Evolutionary conservation across 2,329 filamentous ascomycete genomes (phyloP).

Genomic region (Tolypocladium ophioglossoides): DNA sequence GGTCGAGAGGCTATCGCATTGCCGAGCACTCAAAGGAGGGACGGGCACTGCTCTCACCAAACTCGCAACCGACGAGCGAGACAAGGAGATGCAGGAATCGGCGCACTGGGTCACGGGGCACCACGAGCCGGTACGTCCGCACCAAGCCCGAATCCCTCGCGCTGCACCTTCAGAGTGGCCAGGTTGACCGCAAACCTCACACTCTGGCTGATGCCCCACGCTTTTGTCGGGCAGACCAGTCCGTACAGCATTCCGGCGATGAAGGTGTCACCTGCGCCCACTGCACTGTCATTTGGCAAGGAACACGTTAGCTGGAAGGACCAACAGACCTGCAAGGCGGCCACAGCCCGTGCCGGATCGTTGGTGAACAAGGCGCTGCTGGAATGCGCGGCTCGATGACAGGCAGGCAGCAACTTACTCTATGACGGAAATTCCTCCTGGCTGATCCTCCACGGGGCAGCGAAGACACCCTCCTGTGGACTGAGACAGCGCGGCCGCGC

Average conservation of each 20-base stretch:
- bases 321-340: background rate
- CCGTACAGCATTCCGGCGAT: conserved; percentile 60
- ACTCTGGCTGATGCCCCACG: conserved; percentile 38
- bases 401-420: conserved; percentile 40
- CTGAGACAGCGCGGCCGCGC: conserved; percentile 25
- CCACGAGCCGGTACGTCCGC: conserved; percentile 13
- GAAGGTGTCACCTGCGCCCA: conserved; percentile 69
- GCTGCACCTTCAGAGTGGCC: conserved; percentile 57
- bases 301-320: background rate
- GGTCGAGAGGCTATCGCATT: background rate
- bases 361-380: background rate
- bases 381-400: background rate
- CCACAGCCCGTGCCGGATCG: background rate
- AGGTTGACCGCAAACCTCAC: conserved; percentile 53
- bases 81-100: background rate
- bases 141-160: conserved; percentile 53
- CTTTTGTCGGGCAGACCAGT: conserved; percentile 35
- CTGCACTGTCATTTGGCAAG: conserved; percentile 34
- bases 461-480: conserved; percentile 15
- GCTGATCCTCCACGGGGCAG: conserved; percentile 29
- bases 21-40: background rate
- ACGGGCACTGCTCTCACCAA: background rate
- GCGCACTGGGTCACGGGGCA: background rate
- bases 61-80: background rate
- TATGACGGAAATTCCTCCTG: conserved; percentile 34